Conservation (phyloP, 2,329 filamentous ascomycete species). For the Annulohypoxylon truncatum region DNA sequence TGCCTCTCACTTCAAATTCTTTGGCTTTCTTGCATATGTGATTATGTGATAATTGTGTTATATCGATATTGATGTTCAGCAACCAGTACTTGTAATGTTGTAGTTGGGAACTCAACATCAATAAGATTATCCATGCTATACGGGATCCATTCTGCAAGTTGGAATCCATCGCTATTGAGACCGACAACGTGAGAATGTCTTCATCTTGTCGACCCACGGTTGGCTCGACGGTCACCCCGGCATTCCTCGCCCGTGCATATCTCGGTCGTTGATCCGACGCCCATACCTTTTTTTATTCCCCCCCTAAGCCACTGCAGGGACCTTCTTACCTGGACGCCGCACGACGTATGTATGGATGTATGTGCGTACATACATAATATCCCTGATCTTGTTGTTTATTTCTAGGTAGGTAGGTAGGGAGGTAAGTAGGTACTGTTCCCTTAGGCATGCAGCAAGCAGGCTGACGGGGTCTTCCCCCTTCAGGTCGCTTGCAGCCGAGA, state of each 20-base stretch:
- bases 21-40: not conserved
- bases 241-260: conserved; percentile 6
- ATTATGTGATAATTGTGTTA: conserved; percentile 1
- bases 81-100: not conserved
- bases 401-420: not conserved
- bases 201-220: not conserved
- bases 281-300: not conserved
- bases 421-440: not conserved
- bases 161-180: conserved; percentile 3
- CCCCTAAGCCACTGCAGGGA: conserved; percentile 5
- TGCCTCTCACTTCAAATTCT: conserved; percentile 34
- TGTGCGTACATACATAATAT: not conserved
- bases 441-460: not conserved
- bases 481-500: not conserved
- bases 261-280: conserved; percentile 1
- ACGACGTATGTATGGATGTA: not conserved
- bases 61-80: not conserved
- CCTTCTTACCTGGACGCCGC: not conserved
- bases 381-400: not conserved
- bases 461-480: not conserved
- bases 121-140: not conserved
- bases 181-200: not conserved
- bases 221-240: not conserved
- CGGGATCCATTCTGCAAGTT: not conserved
- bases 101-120: not conserved